Base-by-base conservation (phyloP, 2,329 filamentous ascomycete species). In the Sarocladium strictum region DNA sequence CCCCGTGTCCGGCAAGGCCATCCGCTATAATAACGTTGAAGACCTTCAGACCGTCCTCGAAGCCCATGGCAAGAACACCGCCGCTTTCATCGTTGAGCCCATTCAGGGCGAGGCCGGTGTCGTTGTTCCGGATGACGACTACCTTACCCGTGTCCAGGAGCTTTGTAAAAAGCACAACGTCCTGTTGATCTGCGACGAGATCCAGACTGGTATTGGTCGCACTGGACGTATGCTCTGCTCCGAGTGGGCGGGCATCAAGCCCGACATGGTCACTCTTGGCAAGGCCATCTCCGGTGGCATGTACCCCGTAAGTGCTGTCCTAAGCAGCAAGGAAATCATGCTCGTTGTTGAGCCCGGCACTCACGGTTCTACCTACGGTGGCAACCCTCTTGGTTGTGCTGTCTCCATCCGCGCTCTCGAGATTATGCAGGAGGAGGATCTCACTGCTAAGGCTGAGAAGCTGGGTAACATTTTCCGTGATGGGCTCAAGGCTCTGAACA, bases 211-310 rank as follows among this genome's bases (percentile, higher is more conserved):
- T 61, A 96, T 99, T 67, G 94, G 91, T 54, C 86, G 94, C 59
- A 99, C 94, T 17, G 94, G 94, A 53, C 89, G 88, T 66, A 88
- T 99, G 76, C 84, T 99, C 54, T 96, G 91, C 79, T 87, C 89
- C 65, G 85, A 99, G 73, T 97, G 94, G 92, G 86, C 89, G 55
- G 89, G 86, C 62, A 91, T 99, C 77, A 95, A 93, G 77, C 94
- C 93, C 37, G 94, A 99, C 69, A 81, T 99, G 65, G 87, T 99
- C 23, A 86, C 96, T 49, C 84, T 99, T 32, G 94, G 94, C 67
- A 99, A 99, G 77, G 94, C 94, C 62, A 96, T 99, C 69, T 96
- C 91, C 32, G 94, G 94, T 59, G 94, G 94, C 71, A 94, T 97
- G 87, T 99, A 99, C 74, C 94, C 94, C n/a, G 94, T 99, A 56